Evolutionary conservation across 805 yeast genomes (phyloP).

Genomic region (Candida ascalaphidarum): DNA sequence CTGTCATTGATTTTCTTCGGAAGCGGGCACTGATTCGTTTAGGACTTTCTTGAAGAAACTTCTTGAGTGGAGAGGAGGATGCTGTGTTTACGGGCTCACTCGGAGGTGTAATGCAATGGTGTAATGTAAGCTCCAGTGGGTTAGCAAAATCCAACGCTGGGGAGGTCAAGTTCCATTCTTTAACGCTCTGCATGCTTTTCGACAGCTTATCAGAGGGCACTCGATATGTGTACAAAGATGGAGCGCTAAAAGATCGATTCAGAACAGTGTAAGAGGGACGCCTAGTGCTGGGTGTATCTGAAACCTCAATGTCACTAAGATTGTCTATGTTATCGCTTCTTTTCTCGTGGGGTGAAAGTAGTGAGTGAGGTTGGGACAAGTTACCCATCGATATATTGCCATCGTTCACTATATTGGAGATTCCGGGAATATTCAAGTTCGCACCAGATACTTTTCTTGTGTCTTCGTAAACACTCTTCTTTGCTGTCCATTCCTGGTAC

Average conservation of each 20-base stretch:
- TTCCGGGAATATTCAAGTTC: constrained; percentile 10
- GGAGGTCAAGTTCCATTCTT: too few relatives aligned
- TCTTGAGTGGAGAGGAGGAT: constrained; percentile 24
- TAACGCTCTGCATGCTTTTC: too few relatives aligned
- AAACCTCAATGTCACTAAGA: constrained; percentile 14
- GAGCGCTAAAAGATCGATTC: constrained; percentile 28
- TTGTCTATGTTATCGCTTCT: constrained; percentile 17
- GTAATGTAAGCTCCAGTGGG: constrained; percentile 6
- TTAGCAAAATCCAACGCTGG: too few relatives aligned
- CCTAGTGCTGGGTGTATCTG: neutral
- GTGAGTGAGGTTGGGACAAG: too few relatives aligned
- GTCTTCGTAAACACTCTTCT: constrained; percentile 15
- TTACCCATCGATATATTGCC: constrained; percentile 5
- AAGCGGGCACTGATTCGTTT: constrained; percentile 15
- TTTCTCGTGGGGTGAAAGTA: constrained; percentile 5
- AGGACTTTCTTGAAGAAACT: constrained; percentile 21
- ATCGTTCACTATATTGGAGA: constrained; percentile 11
- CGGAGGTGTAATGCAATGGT: constrained; percentile 7
- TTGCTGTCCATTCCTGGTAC: constrained; percentile 23
- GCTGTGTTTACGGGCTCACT: constrained; percentile 4
- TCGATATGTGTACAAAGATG: constrained; percentile 32
- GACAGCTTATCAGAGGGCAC: constrained; percentile 5
- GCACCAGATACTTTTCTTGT: constrained; percentile 13
- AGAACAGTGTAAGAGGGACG: constrained; percentile 7
- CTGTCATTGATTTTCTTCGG: constrained; percentile 6